Evolutionary conservation across 768 basidiomycete species (phyloP).

Genomic region (Candolleomyces aberdarensis): DNA sequence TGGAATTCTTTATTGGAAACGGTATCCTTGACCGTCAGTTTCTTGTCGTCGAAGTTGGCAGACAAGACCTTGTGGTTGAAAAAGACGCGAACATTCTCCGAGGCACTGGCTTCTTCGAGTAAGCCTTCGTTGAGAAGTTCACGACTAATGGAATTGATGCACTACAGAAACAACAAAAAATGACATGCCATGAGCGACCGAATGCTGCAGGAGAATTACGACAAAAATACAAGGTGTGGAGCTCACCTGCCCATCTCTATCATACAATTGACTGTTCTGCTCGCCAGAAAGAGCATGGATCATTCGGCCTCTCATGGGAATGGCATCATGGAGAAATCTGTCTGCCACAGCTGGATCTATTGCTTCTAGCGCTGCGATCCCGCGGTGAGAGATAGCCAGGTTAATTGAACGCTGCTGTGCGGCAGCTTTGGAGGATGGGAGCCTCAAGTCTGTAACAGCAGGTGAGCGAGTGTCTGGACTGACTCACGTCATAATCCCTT

Average conservation of each 20-base stretch:
- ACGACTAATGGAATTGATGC: constrained; percentile 92
- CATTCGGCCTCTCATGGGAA: constrained; percentile 96
- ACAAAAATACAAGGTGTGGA: constrained; percentile 14
- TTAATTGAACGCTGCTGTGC: constrained; percentile 89
- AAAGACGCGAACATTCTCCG: constrained; percentile 60
- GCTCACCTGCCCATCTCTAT: constrained; percentile 82
- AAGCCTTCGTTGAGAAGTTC: constrained; percentile 82
- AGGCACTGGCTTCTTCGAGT: constrained; percentile 68
- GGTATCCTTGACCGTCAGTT: constrained; percentile 49
- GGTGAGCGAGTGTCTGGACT: constrained; percentile 8
- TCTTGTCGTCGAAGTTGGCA: constrained; percentile 70
- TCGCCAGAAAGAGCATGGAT: constrained; percentile 77
- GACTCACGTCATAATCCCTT: constrained; percentile 13
- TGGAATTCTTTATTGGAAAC: constrained; percentile 38
- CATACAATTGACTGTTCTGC: constrained; percentile 83
- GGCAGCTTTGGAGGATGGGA: constrained; percentile 62
- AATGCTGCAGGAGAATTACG: constrained; percentile 7
- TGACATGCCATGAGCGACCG: constrained; percentile 2
- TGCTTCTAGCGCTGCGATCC: constrained; percentile 81
- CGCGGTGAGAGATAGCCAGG: constrained; percentile 91
- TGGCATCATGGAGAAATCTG: constrained; percentile 71
- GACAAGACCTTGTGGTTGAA: constrained; percentile 81
- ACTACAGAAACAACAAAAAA: constrained; percentile 45
- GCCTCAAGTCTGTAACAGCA: constrained; percentile 58
- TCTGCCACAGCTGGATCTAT: constrained; percentile 71